Evolutionary conservation across 2,329 filamentous ascomycete species (phyloP), one percentile per base, ranked within the genome.

Genomic region (Anisogramma anomala): DNA sequence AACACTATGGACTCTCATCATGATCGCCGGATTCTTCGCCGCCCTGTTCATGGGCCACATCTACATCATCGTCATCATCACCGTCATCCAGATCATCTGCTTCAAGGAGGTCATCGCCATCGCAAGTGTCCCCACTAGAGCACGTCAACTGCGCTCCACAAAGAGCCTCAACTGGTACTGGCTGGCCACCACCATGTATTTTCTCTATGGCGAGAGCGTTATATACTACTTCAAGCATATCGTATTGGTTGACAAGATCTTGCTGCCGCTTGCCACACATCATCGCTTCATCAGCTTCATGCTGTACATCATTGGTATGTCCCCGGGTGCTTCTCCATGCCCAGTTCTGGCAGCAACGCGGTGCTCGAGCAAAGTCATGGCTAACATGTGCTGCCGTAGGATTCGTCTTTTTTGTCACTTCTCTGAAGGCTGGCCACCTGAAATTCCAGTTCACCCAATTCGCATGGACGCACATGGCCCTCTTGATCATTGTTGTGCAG

Each of bases 221-320:
- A 94, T 98, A 56, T 98, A 98, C 68, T 98, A 98, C 66, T 98
- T 98, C 67, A 98, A 98, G 72, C 91, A 98, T 60, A 89, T 98
- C 51, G 79, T 98, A 32, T 68, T 98, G 45, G 88, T 98, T 33
- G 91, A 98, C 64, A 85, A 83, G 62, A 84, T 96, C 33, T 70
- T 98, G 47, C 69, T 95, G 43, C 91, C 91, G 7, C 79, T 98
- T 58, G 88, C 91, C 41, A 96, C 89, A 13, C 91, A 98, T 66
- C 91, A 98, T 61, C 77, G 91, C 52, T 98, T 98, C 69, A 95
- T 98, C 61, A 94, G 88, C 69, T 96, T 98, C 58, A 83, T 93
- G 63, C 84, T 98, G 52, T 98, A 98, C 64, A 83, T 95, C 44
- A 89, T 96, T 59, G 91, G 88, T 93, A 65, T 50, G 80, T 65